Evolutionary conservation across 192 early-diverging fungal species (phyloP).

Genomic region (Backusella tuberculispora): DNA sequence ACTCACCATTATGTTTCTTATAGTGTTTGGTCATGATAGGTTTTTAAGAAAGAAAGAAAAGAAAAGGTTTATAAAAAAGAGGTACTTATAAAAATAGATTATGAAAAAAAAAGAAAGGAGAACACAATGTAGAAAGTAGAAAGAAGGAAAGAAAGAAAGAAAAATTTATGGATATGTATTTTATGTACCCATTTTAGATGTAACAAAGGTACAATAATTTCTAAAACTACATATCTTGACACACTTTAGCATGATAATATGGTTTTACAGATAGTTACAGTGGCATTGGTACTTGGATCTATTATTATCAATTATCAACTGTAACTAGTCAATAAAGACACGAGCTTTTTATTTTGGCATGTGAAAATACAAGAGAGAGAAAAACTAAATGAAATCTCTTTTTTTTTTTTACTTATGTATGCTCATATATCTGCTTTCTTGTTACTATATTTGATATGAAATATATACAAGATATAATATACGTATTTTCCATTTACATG

Average conservation of each 20-base stretch:
- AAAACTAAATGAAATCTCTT: not conserved
- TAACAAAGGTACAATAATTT: not conserved
- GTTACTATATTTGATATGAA: too few species aligned
- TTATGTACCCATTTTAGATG: not conserved
- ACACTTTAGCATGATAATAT: not conserved
- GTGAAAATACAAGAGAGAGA: not conserved
- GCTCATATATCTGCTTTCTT: not conserved
- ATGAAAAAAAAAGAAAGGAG: not conserved
- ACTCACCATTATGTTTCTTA: conserved; percentile 4
- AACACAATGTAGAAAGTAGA: not conserved
- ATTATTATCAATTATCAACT: conserved; percentile 9
- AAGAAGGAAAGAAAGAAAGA: not conserved
- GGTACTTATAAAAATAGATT: not conserved
- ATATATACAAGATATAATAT: not conserved
- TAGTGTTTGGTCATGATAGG: not conserved
- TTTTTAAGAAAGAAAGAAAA: not conserved
- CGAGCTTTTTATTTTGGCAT: conserved; percentile 4
- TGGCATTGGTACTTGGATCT: not conserved
- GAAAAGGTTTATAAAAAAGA: not conserved
- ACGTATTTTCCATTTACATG: not conserved
- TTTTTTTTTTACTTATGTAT: not conserved
- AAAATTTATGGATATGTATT: not conserved
- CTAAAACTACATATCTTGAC: not conserved
- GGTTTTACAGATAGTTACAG: conserved; percentile 7
- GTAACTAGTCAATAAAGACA: not conserved